Conservation (phyloP, 129 eudicot species). For the Lactuca sativa region DNA sequence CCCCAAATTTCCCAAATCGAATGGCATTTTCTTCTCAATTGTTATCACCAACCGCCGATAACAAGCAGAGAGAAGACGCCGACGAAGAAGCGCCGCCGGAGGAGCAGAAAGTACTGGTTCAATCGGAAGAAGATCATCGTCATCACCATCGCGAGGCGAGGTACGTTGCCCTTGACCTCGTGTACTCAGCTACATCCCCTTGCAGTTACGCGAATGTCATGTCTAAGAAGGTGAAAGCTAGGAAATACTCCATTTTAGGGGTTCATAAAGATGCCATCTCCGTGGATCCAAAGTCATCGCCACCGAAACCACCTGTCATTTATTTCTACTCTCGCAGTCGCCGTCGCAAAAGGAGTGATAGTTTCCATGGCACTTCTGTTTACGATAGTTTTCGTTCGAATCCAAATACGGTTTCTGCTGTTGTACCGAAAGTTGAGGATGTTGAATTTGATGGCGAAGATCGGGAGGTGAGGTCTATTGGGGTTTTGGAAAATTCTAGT, state of each 20-base stretch:
- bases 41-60: conserved; percentile 12
- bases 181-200: conserved; percentile 78
- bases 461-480: conserved; percentile 8
- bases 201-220: conserved; percentile 48
- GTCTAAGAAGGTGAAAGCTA: conserved; percentile 69
- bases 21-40: conserved; percentile 42
- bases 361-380: neutral
- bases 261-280: conserved; percentile 6
- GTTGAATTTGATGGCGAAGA: conserved; percentile 20
- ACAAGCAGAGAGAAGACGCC: conserved; percentile 18
- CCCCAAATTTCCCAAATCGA: conserved; percentile 23
- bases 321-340: conserved; percentile 45
- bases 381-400: conserved; percentile 15
- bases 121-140: conserved; percentile 24
- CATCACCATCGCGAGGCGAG: conserved; percentile 33
- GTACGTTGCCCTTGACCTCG: conserved; percentile 62
- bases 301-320: conserved; percentile 34
- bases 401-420: conserved; percentile 8
- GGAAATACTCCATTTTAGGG: conserved; percentile 29
- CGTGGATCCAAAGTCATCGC: conserved; percentile 19
- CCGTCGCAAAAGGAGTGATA: conserved; percentile 25
- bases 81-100: conserved; percentile 15
- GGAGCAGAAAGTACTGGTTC: neutral
- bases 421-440: conserved; percentile 16
- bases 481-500: conserved; percentile 14